phyloP scores from a whole-genome alignment of 306 rosid species.

The Castanea mollissima region DNA sequence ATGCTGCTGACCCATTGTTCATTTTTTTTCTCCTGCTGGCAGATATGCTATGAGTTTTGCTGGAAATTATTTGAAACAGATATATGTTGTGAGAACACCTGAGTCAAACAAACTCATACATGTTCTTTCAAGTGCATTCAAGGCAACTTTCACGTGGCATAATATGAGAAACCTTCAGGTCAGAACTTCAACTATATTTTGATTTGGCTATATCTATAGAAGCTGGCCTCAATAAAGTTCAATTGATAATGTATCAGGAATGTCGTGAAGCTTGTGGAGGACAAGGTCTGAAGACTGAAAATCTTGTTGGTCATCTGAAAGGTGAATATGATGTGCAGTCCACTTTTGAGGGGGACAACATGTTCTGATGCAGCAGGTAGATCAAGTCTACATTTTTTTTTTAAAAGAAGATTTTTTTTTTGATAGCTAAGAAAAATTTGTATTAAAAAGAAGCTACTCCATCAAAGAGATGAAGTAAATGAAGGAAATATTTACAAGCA shows the following conservation, averaged over 20 bases:
- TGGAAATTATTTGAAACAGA: conserved; percentile 61
- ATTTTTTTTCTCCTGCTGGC: conserved; percentile 24
- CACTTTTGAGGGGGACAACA: conserved; percentile 99
- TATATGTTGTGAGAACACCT: conserved; percentile 67
- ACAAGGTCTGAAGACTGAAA: conserved; percentile 87
- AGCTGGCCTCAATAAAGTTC: conserved; percentile 12
- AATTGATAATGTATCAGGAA: conserved; percentile 52
- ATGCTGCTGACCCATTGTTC: conserved; percentile 1
- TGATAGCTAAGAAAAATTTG: no score
- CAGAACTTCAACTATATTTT: conserved; percentile 15
- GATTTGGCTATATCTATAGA: conserved; percentile 7
- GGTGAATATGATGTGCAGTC: conserved; percentile 86
- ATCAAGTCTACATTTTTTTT: neutral
- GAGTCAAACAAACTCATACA: conserved; percentile 70
- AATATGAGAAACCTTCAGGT: conserved; percentile 91
- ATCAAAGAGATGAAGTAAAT: no score
- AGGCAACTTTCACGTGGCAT: conserved; percentile 87
- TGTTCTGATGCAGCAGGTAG: conserved; percentile 97
- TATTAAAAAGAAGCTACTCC: no score
- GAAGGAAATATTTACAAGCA: no score
- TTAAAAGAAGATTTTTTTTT: conserved; percentile 1
- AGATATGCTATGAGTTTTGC: conserved; percentile 91
- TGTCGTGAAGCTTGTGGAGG: conserved; percentile 98
- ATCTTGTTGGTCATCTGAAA: conserved; percentile 71
- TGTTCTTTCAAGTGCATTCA: conserved; percentile 87